Evolutionary conservation across 177 flowering plant species (phyloP), one percentile per base, ranked within the genome.

Genomic region (Telopea speciosissima): DNA sequence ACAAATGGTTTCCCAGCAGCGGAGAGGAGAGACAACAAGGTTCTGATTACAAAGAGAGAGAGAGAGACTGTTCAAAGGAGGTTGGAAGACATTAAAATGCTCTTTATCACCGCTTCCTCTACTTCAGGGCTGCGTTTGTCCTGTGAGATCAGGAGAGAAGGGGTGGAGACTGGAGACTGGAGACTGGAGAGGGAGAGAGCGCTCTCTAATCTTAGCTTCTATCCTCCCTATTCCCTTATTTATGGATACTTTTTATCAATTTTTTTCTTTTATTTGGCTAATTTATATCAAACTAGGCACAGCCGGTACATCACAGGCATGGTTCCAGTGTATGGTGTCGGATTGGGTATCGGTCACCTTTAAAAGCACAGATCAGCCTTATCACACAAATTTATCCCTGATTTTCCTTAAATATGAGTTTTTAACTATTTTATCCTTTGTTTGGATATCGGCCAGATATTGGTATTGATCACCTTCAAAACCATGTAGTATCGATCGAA

Each of bases 21-120:
- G 33, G 56, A 73, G 61, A 68, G 75, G 66, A 52, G 24, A 62
- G 52, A 36, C 10, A 12, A 49, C 19, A 70, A 56, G 66, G 65
- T 33, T 54, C 65, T 68, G 62, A 21, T 42, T 62, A 68, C 49
- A 63, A 59, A 65, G 42, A 63, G 68, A 60, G 40, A 74, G 72
- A 67, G 73, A 78, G 75, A 75, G 73, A 52, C n/a, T n/a, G n/a
- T n/a, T n/a, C 62, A 16, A 79, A 68, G 70, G 63, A 26, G 79
- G 77, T 77, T 75, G 76, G 76, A 74, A 72, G 74, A 74, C 85
- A 86, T 85, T 80, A 78, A 78, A 74, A 67, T 45, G 61, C 76
- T 71, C 79, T 72, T 24, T 68, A n/a, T 19, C 78, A 69, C 76
- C 75, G 81, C 68, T 85, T 85, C 90, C 86, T 85, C 85, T 81